Evolutionary conservation across 2,329 filamentous ascomycete species (phyloP), one percentile per base, ranked within the genome.

Genomic region (Ceratocystis harringtonii): DNA sequence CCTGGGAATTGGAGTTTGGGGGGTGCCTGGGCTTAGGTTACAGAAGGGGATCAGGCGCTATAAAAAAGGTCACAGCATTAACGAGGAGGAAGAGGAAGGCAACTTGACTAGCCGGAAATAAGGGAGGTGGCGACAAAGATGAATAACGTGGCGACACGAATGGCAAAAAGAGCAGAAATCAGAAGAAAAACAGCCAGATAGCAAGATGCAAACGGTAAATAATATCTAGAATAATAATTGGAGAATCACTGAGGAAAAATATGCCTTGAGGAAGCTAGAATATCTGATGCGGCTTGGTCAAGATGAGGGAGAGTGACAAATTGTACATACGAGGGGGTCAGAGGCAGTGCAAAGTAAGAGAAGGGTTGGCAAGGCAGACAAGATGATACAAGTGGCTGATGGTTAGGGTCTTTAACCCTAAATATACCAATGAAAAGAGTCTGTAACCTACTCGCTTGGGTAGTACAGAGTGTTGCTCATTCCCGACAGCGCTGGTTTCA

Each of bases 31-130:
- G 52, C 52, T 15, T 57, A 17, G 12, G 52, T 57, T 57, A 57
- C 52, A 57, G 52, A 57, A 57, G 52, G 52, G 52, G 52, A 57
- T 57, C 52, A 57, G 28, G 52, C 52, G 28, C 52, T 57, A 32
- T 57, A 57, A 32, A 55, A 57, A 32, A 57, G 52, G 52, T 32
- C 52, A 57, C 52, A 32, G 52, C 52, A 57, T 57, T n/a, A 30
- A 57, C n/a, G 22, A n/a, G 48, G 28, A 32, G 52, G 28, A 52
- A n/a, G 48, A 57, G 22, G 36, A 57, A 25, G 19, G 30, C 52
- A 32, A 10, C 52, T 57, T 15, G 52, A 57, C 22, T 28, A 57
- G 19, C 4, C 52, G 52, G 52, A 57, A 32, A 57, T 57, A 57
- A 57, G 52, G 25, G 25, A 57, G 28, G 28, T n/a, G 52, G 52